Conservation (phyloP, 257 asterid species). For the Cruciata laevipes region DNA sequence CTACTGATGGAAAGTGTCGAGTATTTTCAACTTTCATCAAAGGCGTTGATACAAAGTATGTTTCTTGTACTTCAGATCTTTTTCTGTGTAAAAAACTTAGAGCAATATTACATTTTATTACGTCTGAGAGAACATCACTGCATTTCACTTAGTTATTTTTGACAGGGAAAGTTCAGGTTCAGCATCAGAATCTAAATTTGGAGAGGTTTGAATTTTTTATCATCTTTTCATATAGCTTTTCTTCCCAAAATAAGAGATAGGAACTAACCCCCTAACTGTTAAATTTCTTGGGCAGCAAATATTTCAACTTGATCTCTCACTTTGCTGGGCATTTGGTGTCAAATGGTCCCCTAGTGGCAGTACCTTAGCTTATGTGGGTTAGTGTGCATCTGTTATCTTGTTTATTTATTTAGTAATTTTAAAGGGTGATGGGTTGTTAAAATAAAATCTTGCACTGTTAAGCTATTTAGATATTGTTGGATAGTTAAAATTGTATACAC, state of each 20-base stretch:
- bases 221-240: slow-evolving; percentile 2
- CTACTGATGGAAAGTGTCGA: slow-evolving; percentile 96
- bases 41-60: slow-evolving; percentile 88
- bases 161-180: slow-evolving; percentile 49
- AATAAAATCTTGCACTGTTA: slow-evolving; percentile 5
- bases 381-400: slow-evolving; percentile 18
- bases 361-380: slow-evolving; percentile 88
- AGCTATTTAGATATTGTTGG: not conserved
- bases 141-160: slow-evolving; percentile 15
- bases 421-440: not conserved
- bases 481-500: not conserved
- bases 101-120: slow-evolving; percentile 9
- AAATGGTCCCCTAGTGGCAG: slow-evolving; percentile 96
- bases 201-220: slow-evolving; percentile 59
- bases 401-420: not conserved
- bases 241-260: slow-evolving; percentile 2
- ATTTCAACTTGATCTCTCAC: slow-evolving; percentile 92
- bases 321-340: slow-evolving; percentile 93
- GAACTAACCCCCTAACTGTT: slow-evolving; percentile 3
- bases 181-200: slow-evolving; percentile 71
- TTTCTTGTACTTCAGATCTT: slow-evolving; percentile 13
- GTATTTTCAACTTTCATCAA: slow-evolving; percentile 96
- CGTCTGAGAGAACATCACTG: not conserved
- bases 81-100: slow-evolving; percentile 13
- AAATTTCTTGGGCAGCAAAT: slow-evolving; percentile 64